Conservation (phyloP, 2,329 filamentous ascomycete genomes). For the Aspergillus chevalieri region DNA sequence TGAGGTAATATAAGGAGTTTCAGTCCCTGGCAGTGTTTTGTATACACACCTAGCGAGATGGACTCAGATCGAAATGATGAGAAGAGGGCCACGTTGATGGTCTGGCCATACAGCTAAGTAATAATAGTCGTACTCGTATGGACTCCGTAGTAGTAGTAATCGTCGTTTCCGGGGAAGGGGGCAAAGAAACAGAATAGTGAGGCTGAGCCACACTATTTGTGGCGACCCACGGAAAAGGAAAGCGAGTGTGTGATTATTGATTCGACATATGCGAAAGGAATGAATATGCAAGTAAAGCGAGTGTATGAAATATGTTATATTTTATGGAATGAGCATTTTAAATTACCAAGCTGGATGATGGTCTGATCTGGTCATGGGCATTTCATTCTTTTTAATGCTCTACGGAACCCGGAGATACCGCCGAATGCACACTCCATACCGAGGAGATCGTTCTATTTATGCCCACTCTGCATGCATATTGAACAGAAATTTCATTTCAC, state of each 20-base stretch:
- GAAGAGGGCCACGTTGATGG: constrained; percentile 17
- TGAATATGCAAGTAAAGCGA: too few species aligned
- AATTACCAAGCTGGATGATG: too few species aligned
- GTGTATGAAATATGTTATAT: too few species aligned
- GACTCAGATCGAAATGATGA: constrained; percentile 1
- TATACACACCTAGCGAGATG: neutral
- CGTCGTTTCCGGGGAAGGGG: constrained; percentile 1
- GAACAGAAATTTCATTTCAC: too few species aligned
- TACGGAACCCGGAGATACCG: too few species aligned
- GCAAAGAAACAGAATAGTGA: constrained; percentile 4
- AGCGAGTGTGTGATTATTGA: neutral
- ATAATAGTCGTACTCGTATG: neutral
- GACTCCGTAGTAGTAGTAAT: neutral
- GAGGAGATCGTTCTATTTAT: too few species aligned
- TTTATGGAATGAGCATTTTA: too few species aligned
- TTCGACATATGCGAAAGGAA: too few species aligned
- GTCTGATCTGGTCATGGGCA: too few species aligned
- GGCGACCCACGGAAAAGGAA: neutral
- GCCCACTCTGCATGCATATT: too few species aligned
- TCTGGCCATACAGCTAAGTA: neutral
- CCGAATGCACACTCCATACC: too few species aligned
- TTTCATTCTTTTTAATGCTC: too few species aligned
- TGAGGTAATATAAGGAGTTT: neutral
- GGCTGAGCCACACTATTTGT: constrained; percentile 7
- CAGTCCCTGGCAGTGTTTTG: neutral